Evolutionary conservation across 163 green algal species (phyloP).

Genomic region (Chloroidium sp.): DNA sequence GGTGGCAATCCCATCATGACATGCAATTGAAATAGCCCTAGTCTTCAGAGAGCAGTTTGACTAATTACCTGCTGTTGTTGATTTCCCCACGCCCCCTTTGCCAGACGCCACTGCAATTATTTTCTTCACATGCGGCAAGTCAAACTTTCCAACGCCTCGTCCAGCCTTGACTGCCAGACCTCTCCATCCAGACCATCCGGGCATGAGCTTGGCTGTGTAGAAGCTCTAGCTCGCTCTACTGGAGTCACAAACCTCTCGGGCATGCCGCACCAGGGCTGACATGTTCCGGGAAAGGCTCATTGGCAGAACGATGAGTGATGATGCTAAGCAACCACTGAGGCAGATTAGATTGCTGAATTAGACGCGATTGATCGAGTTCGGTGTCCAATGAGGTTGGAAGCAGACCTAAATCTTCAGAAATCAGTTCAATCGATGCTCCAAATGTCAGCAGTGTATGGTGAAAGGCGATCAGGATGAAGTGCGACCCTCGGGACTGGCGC

Average conservation of each 20-base stretch:
- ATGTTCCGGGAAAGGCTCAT: background rate
- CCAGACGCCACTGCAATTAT: conserved; percentile 74
- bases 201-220: too few species aligned
- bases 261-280: background rate
- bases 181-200: too few species aligned
- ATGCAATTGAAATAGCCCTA: background rate
- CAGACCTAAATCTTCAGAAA: too few species aligned
- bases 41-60: too few species aligned
- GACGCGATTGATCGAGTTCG: too few species aligned
- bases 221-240: too few species aligned
- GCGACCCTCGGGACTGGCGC: background rate
- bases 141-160: background rate
- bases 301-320: background rate
- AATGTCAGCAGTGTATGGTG: too few species aligned
- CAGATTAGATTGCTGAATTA: too few species aligned
- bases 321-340: background rate
- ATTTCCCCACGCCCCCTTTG: conserved; percentile 78
- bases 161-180: background rate
- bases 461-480: background rate
- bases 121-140: conserved; percentile 29
- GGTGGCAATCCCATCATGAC: background rate
- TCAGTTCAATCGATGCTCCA: too few species aligned
- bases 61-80: conserved; percentile 42
- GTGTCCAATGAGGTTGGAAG: too few species aligned
- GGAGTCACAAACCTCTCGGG: background rate